A percentile compares a stretch with the other conserved stretches of the same genome.
phyloP scores from a whole-genome alignment of 192 early-diverging fungal species.

The Umbelopsis sp. region DNA sequence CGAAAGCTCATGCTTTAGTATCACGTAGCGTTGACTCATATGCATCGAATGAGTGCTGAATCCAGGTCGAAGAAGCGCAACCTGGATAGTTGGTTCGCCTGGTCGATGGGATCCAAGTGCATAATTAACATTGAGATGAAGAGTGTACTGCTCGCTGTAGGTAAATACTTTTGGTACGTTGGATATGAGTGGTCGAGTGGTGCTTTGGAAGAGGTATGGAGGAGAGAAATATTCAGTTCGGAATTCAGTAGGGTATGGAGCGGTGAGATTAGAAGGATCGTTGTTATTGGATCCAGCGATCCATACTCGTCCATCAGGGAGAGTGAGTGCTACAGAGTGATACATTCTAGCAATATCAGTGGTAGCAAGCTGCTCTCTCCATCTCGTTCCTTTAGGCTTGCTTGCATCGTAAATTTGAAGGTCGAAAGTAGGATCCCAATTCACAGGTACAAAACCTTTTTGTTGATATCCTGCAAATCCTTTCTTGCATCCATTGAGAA shows the following conservation, averaged over 20 bases:
- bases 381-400: constrained; percentile 41
- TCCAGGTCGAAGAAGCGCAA: constrained; percentile 47
- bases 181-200: constrained; percentile 40
- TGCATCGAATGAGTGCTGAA: constrained; percentile 57
- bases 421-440: constrained; percentile 45
- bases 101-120: constrained; percentile 1
- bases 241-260: constrained; percentile 54
- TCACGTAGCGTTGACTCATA: constrained; percentile 55
- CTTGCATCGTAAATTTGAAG: constrained; percentile 57
- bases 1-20: constrained; percentile 28
- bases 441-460: constrained; percentile 20
- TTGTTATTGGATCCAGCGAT: constrained; percentile 63
- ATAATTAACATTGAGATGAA: constrained; percentile 25
- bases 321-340: constrained; percentile 53
- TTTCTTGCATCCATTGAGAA: constrained; percentile 57
- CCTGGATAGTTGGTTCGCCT: constrained; percentile 28
- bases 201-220: constrained; percentile 45
- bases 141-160: constrained; percentile 23
- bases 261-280: constrained; percentile 32
- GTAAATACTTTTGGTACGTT: constrained; percentile 27
- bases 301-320: constrained; percentile 60
- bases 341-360: constrained; percentile 66
- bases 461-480: constrained; percentile 52
- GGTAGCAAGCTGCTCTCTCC: constrained; percentile 42
- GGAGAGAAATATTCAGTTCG: constrained; percentile 55